phyloP scores from a whole-genome alignment of 176 grass and related monocot species.

The Cenchrus americanus region DNA sequence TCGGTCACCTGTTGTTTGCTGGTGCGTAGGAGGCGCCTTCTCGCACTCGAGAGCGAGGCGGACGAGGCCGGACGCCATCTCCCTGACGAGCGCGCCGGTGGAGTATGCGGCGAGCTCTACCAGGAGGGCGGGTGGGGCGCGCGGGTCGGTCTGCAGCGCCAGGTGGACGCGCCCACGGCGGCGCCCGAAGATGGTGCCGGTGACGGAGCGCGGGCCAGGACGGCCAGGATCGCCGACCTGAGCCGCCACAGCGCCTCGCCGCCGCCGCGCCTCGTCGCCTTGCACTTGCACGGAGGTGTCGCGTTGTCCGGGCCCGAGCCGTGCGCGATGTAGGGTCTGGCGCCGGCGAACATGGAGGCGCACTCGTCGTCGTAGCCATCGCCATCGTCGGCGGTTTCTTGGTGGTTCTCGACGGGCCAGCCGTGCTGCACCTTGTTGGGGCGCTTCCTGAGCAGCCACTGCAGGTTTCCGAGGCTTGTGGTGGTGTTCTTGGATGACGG shows the following conservation, averaged over 20 bases:
- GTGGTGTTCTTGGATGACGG: not conserved
- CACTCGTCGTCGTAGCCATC: not conserved
- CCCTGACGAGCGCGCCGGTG: conserved; percentile 74
- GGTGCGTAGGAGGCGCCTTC: not conserved
- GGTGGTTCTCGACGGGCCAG: no score
- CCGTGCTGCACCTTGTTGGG: conserved; percentile 4
- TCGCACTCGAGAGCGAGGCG: conserved; percentile 86
- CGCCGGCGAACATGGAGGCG: conserved; percentile 23
- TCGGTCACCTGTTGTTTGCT: not conserved
- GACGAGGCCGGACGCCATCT: conserved; percentile 92
- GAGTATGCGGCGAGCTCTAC: conserved; percentile 70
- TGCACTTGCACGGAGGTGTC: not conserved
- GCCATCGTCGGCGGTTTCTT: no score
- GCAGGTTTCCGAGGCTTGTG: not conserved
- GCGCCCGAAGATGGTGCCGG: conserved; percentile 82
- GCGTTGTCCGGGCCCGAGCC: not conserved
- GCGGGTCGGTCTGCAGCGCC: conserved; percentile 68
- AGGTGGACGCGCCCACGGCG: conserved; percentile 74
- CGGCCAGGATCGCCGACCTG: conserved; percentile 57
- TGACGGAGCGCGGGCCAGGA: conserved; percentile 54
- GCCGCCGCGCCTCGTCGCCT: not conserved
- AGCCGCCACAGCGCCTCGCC: conserved; percentile 47
- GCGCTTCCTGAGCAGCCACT: conserved; percentile 53
- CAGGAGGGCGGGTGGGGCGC: conserved; percentile 62
- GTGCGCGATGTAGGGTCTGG: conserved; percentile 17